Evolutionary conservation across 1,284 basidiomycete species (phyloP), one percentile per base, ranked within the genome.

Genomic region (Boletellus sp.): DNA sequence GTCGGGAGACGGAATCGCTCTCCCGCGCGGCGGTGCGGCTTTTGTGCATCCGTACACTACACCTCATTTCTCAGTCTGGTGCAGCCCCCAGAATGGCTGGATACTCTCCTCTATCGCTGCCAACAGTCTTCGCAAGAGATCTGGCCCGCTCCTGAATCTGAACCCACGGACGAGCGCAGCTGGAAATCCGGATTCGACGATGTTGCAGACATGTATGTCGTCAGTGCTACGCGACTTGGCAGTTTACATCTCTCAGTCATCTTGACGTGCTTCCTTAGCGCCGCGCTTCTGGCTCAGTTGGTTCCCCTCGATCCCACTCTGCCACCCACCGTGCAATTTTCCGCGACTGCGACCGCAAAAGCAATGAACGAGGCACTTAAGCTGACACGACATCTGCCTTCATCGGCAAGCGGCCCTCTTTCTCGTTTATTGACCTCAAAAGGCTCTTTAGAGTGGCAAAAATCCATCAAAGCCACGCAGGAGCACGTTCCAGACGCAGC

Each of bases 381-480:
- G 38, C 63, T 82, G 39, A 84, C 84, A 0, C 77, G 81, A 48
- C 77, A 84, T 53, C 61, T 74, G 30, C 63, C 75, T 2, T 57
- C 78, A 21, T 72, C 79, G 5, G 73, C 73, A 19, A 62, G 58
- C 30, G 84, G 85, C 53, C 86, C 86, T 2, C 73, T 87, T 64
- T 73, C 80, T 9, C 71, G 78, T 46, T 80, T 84, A 55, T 59
- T 84, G 32, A 70, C 78, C 8, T 78, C 82, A 0, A 86, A 83
- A 61, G 84, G 84, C 2, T 83, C 82, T 4, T 76, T 77, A 14
- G 78, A 84, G 23, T 89, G 87, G 87, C 83, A 88, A 58, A 71
- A 71, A 10, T 75, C 81, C 11, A 68, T 87, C 1, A 86, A 80
- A 61, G 70, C 76, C 3, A 70, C 68, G 36, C 72, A 74, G 29